phyloP scores from a whole-genome alignment of 257 asterid genomes.

The Schizonepeta tenuifolia region DNA sequence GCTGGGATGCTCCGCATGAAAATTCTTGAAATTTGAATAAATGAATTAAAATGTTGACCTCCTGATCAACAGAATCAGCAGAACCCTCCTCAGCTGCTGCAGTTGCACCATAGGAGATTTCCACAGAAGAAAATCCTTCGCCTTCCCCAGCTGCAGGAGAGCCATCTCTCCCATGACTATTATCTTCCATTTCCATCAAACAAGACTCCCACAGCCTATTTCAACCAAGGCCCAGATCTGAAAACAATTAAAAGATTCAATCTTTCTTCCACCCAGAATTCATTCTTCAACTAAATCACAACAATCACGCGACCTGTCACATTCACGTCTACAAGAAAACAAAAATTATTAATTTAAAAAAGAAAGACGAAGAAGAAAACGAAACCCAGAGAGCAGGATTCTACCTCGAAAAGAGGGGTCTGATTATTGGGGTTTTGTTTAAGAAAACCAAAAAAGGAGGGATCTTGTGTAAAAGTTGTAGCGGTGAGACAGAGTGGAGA shows the following conservation, averaged over 20 bases:
- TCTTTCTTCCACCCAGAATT: slow-evolving; percentile 19
- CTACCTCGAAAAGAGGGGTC: slow-evolving; percentile 41
- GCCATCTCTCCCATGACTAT: slow-evolving; percentile 43
- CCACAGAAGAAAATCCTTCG: slow-evolving; percentile 39
- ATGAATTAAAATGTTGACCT: slow-evolving; percentile 39
- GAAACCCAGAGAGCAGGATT: slow-evolving; percentile 9
- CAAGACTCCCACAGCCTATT: slow-evolving; percentile 23
- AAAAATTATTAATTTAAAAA: background rate
- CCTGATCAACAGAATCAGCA: slow-evolving; percentile 58
- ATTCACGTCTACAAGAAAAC: slow-evolving; percentile 12
- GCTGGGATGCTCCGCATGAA: no score
- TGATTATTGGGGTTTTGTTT: slow-evolving; percentile 38
- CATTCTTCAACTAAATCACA: slow-evolving; percentile 36
- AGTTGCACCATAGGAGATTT: slow-evolving; percentile 27
- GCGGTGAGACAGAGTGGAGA: slow-evolving; percentile 42
- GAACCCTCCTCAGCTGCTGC: slow-evolving; percentile 41
- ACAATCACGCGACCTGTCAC: slow-evolving; percentile 21
- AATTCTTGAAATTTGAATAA: slow-evolving; percentile 1
- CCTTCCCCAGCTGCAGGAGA: slow-evolving; percentile 59
- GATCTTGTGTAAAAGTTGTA: slow-evolving; percentile 45
- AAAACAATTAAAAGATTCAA: slow-evolving; percentile 38
- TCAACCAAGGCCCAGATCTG: slow-evolving; percentile 54
- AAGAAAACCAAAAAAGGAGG: slow-evolving; percentile 25
- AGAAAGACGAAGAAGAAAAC: background rate
- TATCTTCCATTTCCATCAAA: slow-evolving; percentile 63